phyloP scores from a whole-genome alignment of 208 protist species.

The Leishmania tropica region DNA sequence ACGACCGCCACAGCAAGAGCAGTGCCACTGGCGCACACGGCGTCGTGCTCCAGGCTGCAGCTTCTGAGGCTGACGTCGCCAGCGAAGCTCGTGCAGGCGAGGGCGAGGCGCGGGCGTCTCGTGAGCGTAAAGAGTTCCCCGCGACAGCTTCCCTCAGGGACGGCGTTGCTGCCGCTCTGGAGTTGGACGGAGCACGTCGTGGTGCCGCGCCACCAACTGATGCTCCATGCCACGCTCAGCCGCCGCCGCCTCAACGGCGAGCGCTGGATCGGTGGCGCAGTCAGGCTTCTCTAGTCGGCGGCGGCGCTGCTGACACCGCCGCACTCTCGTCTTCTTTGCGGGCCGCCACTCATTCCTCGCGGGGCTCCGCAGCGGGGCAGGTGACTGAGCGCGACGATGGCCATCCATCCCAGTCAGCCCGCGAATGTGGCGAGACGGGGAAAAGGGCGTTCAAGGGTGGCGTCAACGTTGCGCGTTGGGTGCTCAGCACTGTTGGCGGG shows the following conservation, averaged over 20 bases:
- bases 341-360: neutral
- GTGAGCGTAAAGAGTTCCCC: neutral
- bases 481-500: slow-evolving; percentile 6
- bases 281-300: neutral
- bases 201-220: neutral
- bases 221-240: neutral
- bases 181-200: neutral
- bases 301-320: neutral
- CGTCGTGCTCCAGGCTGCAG: neutral
- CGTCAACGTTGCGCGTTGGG: slow-evolving; percentile 26
- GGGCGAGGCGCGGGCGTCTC: neutral
- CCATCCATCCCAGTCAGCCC: neutral
- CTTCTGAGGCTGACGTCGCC: neutral
- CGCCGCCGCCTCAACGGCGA: neutral
- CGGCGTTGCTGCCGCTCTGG: neutral
- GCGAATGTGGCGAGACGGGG: neutral
- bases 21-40: neutral
- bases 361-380: neutral
- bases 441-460: slow-evolving; percentile 7
- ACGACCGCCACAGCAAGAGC: neutral
- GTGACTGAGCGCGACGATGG: neutral
- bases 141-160: neutral
- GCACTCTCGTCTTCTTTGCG: neutral
- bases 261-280: slow-evolving; percentile 10
- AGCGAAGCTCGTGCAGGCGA: neutral